These are phyloP conservation scores for Emergomyces orientalis DNA, from an alignment of 2,329 filamentous ascomycete species.

Conservation along the genomic window DNA sequence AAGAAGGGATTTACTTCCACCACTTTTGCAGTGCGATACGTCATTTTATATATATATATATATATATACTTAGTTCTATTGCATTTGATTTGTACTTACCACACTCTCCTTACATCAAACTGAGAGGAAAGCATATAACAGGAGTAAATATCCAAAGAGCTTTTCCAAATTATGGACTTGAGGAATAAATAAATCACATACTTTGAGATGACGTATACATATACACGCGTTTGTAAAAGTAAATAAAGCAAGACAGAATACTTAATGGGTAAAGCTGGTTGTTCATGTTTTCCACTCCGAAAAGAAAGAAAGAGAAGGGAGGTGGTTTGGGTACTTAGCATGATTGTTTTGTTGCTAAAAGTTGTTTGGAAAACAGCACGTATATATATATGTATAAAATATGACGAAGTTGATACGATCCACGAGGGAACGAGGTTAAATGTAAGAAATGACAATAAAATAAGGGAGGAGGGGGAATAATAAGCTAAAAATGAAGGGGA, in stretches of 20 bases:
- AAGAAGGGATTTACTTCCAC: background rate
- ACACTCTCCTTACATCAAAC: background rate
- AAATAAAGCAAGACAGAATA: no score
- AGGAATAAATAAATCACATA: background rate
- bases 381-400: background rate
- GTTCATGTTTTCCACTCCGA: no score
- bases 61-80: background rate
- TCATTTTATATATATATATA: background rate
- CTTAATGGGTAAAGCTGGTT: no score
- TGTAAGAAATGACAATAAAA: background rate
- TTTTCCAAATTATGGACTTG: background rate
- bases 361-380: no score
- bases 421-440: background rate
- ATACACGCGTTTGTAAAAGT: no score
- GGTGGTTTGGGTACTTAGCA: no score
- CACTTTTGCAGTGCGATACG: background rate
- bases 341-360: no score
- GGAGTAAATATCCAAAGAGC: background rate
- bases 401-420: background rate
- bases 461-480: background rate
- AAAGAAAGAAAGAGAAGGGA: no score
- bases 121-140: background rate
- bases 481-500: background rate
- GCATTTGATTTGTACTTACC: background rate
- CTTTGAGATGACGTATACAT: background rate